Conservation (phyloP, 1,284 basidiomycete species). For the Singerocomus rubriflavus region DNA sequence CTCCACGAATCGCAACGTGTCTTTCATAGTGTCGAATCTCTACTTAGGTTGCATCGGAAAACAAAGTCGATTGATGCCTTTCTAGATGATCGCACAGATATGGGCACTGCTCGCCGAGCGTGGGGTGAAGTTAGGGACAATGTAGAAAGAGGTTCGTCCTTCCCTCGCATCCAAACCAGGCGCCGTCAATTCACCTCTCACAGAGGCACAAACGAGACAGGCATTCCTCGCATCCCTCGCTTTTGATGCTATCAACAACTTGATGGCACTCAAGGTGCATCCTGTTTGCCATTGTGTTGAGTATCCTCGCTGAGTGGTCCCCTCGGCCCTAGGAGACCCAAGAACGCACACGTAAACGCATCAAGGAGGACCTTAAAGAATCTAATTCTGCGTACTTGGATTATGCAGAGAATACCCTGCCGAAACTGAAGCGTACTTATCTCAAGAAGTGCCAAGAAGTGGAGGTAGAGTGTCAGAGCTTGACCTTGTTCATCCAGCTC, state of each 20-base stretch:
- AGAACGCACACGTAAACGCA: constrained; percentile 82
- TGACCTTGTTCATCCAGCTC: constrained; percentile 5
- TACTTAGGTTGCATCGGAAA: constrained; percentile 69
- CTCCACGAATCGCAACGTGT: constrained; percentile 9
- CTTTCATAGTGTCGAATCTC: constrained; percentile 58
- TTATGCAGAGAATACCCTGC: constrained; percentile 71
- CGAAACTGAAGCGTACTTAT: constrained; percentile 76
- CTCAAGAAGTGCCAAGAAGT: constrained; percentile 78
- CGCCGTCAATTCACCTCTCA: not conserved
- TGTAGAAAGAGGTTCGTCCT: constrained; percentile 66
- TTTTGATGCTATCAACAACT: constrained; percentile 68
- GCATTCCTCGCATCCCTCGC: constrained; percentile 71
- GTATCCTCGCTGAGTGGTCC: constrained; percentile 5
- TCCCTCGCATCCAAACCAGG: not conserved
- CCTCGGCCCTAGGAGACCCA: constrained; percentile 65
- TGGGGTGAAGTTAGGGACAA: constrained; percentile 86
- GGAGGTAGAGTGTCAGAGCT: constrained; percentile 50
- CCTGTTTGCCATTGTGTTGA: not conserved
- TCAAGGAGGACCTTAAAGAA: constrained; percentile 83
- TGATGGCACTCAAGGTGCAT: constrained; percentile 64
- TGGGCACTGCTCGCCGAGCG: constrained; percentile 61
- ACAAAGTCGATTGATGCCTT: constrained; percentile 63
- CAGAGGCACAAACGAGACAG: constrained; percentile 79
- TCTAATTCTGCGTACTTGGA: constrained; percentile 73
- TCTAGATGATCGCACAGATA: constrained; percentile 61